These are phyloP conservation scores for Mycena metata DNA, from an alignment of 768 basidiomycete species.

Conservation along the genomic window DNA sequence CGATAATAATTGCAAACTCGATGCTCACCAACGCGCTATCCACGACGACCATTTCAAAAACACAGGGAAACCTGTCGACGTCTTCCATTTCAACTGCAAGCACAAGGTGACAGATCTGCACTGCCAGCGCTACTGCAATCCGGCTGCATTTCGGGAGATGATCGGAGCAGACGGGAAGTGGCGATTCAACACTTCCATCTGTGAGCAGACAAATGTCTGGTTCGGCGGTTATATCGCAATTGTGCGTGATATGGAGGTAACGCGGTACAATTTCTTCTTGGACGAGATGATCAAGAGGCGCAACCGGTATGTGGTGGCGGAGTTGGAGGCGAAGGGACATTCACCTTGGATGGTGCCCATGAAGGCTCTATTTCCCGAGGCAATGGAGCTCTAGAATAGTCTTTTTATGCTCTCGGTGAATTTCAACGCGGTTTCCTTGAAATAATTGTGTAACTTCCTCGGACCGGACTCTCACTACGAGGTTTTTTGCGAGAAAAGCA, in stretches of 20 bases:
- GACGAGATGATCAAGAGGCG: not conserved
- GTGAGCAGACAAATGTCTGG: slow-evolving; percentile 2
- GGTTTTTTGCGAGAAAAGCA: no score
- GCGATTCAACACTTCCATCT: not conserved
- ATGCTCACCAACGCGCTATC: slow-evolving; percentile 27
- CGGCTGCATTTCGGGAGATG: slow-evolving; percentile 5
- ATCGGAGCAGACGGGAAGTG: not conserved
- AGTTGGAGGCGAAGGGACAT: not conserved
- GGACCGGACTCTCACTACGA: no score
- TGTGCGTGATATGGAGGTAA: not conserved
- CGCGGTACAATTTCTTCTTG: not conserved
- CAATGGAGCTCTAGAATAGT: no score
- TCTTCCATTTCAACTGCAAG: slow-evolving; percentile 21
- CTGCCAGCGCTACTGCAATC: slow-evolving; percentile 36
- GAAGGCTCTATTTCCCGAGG: not conserved
- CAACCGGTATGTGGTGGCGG: not conserved
- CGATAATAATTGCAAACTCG: slow-evolving; percentile 45
- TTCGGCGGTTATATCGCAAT: not conserved
- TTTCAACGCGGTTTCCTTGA: no score
- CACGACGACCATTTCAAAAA: slow-evolving; percentile 29
- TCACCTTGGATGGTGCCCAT: not conserved
- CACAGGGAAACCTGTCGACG: slow-evolving; percentile 31
- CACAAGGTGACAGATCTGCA: slow-evolving; percentile 33
- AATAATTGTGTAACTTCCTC: no score
- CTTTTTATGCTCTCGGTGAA: no score